Base-by-base conservation (phyloP, 2,329 filamentous ascomycete species). In the Plectosphaerella sp. region DNA sequence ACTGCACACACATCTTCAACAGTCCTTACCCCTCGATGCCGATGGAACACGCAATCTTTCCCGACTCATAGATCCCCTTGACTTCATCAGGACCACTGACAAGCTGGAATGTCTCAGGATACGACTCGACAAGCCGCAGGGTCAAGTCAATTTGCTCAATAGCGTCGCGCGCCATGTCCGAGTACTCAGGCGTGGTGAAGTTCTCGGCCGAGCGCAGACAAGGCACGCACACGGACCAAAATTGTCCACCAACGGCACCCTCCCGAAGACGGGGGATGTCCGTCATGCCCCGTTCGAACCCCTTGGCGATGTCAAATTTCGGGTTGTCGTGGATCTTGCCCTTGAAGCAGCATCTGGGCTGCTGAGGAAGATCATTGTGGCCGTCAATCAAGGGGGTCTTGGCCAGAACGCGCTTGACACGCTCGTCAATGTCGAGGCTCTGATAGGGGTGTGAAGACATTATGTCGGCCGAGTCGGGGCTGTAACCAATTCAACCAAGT, bases 311-410 rank as follows among this genome's bases (percentile, higher is more conserved):
- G 52, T 70, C 63, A 25, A 68, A 68, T 16, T 65, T 67, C 4
- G 59, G 58, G 43, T 67, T 66, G 35, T 63, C 55, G 51, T 67
- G 59, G 9, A 67, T 67, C 48, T 61, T 64, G 48, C 65, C 62
- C 35, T 65, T 61, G 49, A 64, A 64, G 39, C 54, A 59, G 18
- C 56, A 59, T 15, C 59, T 50, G 3, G 59, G 57, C 20, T 60
- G 60, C 16, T 65, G 63, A 0, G 67, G 65, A 0, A 68, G 59
- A 39, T 69, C 67, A 51, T 68, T 69, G 47, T 69, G 67, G 3
- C 67, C 66, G 50, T 69, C 67, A 20, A 67, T 64, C n/a, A 68
- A 61, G 0, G 63, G 65, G 1, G 64, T 66, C 11, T 48, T 48
- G 3, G 51, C 47, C 5, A 66, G 54, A 2, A 67, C 61, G 8